Evolutionary conservation across 2,329 filamentous ascomycete species (phyloP), one percentile per base, ranked within the genome.

Genomic region (Xylaria sp.): DNA sequence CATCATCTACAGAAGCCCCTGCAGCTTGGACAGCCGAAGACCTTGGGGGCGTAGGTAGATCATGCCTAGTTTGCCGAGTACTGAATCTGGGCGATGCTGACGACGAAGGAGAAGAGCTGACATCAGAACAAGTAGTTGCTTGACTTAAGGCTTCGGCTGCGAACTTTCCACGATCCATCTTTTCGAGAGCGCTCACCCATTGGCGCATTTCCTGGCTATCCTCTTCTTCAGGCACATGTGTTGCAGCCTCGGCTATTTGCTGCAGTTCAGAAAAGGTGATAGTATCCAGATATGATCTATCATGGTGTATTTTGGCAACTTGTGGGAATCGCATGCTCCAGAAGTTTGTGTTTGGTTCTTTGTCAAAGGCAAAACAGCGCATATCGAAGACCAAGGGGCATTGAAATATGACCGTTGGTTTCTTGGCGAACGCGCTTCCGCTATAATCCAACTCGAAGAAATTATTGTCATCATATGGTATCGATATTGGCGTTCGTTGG

Each of bases 361-460:
- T 92, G 69, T 94, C 91, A 73, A 94, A 97, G 0, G 91, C 90
- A 70, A 93, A 92, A 63, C 93, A 94, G 28, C 92, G 85, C 68
- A 97, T 83, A 74, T 97, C 94, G 65, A 94, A 92, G 0, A 97
- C 89, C 23, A 93, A 87, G 0, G 94, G 94, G 0, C 85, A 83
- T 7, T 85, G 86, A 78, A 97, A 97, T 0, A 90, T 80, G 1
- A 84, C 80, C 0, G 84, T 82, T 71, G 87, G 81, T 54, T 81
- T 79, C 46, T 79, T 78, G 61, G 84, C 80, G 1, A 85, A 73
- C 0, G 84, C 82, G 12, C 86, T 83, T 23, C 86, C 80, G 18
- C 84, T 80, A 9, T 91, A 74, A 1, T 79, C 73, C 54, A 88
- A 85, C 0, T 65, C 10, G 28, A 73, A 63, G n/a, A 76, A 74